Conservation (phyloP, 441 rosid species). For the Populus hybrid region DNA sequence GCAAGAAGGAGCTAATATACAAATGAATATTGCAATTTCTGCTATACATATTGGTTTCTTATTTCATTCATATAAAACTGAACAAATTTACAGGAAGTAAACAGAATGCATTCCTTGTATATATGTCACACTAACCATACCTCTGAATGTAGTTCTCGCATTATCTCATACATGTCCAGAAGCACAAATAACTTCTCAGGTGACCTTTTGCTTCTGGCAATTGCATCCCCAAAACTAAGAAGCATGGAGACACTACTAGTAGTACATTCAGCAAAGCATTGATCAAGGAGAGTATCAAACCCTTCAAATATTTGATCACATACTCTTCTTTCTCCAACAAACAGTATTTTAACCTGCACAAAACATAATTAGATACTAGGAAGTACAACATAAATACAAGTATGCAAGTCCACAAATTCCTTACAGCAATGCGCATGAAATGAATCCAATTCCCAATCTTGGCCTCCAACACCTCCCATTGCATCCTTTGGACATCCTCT, state of each 20-base stretch:
- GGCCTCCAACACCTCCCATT: slow-evolving; percentile 97
- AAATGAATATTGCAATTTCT: background rate
- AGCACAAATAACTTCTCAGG: slow-evolving; percentile 98
- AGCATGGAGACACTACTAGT: slow-evolving; percentile 76
- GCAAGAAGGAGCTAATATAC: background rate
- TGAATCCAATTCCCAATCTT: slow-evolving; percentile 99
- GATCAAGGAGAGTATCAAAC: slow-evolving; percentile 82
- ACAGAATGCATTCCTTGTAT: background rate
- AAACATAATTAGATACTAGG: slow-evolving; percentile 24
- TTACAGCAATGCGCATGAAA: slow-evolving; percentile 98
- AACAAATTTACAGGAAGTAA: background rate
- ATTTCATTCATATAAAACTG: background rate
- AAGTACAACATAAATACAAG: slow-evolving; percentile 4
- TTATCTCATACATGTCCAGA: slow-evolving; percentile 97
- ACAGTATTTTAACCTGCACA: slow-evolving; percentile 84
- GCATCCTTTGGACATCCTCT: slow-evolving; percentile 98
- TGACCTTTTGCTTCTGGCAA: slow-evolving; percentile 95
- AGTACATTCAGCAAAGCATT: slow-evolving; percentile 88
- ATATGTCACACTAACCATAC: slow-evolving; percentile 34
- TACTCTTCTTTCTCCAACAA: slow-evolving; percentile 87
- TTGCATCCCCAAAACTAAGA: slow-evolving; percentile 98
- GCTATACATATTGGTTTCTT: background rate
- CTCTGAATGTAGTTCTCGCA: slow-evolving; percentile 95
- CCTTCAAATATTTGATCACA: slow-evolving; percentile 92
- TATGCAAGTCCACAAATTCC: slow-evolving; percentile 19